Percentiles rank a stretch among this genome's conserved stretches.
Evolutionary conservation across 2,329 filamentous ascomycete species (phyloP).

Genomic region (Lachnellula occidentalis): DNA sequence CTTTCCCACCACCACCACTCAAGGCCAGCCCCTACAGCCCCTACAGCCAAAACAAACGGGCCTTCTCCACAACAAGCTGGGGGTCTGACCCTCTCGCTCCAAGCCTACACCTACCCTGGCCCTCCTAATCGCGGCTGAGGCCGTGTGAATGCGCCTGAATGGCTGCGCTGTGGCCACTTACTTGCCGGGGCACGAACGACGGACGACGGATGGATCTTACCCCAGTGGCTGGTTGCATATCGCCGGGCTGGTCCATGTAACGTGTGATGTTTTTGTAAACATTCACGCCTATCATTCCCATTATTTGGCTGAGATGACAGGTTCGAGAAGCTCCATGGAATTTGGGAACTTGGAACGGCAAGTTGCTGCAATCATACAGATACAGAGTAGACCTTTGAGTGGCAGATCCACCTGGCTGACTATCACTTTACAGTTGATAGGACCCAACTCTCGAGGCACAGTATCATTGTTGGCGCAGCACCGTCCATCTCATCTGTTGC

Average conservation of each 20-base stretch:
- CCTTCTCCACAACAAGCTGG: background rate
- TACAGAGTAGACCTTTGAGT: background rate
- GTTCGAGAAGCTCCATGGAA: background rate
- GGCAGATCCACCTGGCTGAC: no score
- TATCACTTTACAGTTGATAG: no score
- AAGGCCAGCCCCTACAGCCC: no score
- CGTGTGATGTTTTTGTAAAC: slow-evolving; percentile 15
- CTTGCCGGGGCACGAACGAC: background rate
- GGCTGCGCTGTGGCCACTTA: background rate
- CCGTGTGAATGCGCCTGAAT: no score
- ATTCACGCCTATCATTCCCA: no score
- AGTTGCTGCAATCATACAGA: background rate
- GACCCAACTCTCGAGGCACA: no score
- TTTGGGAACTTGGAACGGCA: background rate
- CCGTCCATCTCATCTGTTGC: no score
- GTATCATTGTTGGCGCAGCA: no score
- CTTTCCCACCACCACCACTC: no score
- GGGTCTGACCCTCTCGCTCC: no score
- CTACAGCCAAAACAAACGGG: background rate
- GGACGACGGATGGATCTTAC: background rate
- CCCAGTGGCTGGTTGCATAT: slow-evolving; percentile 21
- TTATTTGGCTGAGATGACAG: background rate
- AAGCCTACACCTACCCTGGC: no score
- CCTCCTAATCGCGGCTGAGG: background rate
- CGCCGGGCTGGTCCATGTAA: slow-evolving; percentile 18